Conservation (phyloP, 768 basidiomycete genomes). For the Pleurotus platypus region DNA sequence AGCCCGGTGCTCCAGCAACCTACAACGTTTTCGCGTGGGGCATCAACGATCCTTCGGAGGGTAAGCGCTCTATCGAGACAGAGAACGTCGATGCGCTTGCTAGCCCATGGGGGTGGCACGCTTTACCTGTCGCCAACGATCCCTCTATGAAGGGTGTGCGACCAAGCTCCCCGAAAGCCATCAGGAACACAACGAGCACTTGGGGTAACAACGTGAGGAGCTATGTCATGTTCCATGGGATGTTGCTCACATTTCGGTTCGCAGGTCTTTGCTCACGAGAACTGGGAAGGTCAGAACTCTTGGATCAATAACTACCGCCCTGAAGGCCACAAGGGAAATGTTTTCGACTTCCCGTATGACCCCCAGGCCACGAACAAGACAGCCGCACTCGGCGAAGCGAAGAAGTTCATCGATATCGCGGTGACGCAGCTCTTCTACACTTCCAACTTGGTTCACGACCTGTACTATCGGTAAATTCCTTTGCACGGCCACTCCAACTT, state of each 20-base stretch:
- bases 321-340: slow-evolving; percentile 47
- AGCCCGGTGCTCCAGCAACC: slow-evolving; percentile 30
- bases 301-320: slow-evolving; percentile 82
- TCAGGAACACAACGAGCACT: slow-evolving; percentile 72
- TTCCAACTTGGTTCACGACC: slow-evolving; percentile 74
- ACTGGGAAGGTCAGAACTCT: slow-evolving; percentile 71
- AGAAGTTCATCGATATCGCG: slow-evolving; percentile 82
- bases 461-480: slow-evolving; percentile 61
- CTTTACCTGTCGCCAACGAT: slow-evolving; percentile 69
- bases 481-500: background rate
- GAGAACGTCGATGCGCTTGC: slow-evolving; percentile 77
- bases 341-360: slow-evolving; percentile 73
- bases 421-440: slow-evolving; percentile 91
- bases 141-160: slow-evolving; percentile 37
- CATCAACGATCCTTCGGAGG: slow-evolving; percentile 78
- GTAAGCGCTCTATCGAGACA: slow-evolving; percentile 51
- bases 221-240: background rate
- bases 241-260: background rate
- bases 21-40: slow-evolving; percentile 83
- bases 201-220: slow-evolving; percentile 76
- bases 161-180: background rate
- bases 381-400: slow-evolving; percentile 68
- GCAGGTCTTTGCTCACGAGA: slow-evolving; percentile 89
- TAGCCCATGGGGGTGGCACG: slow-evolving; percentile 91
- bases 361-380: slow-evolving; percentile 52